Percentiles rank a stretch among this genome's conserved stretches.
phyloP scores from a whole-genome alignment of 192 early-diverging fungal genomes.

The Backusella psychrophila region DNA sequence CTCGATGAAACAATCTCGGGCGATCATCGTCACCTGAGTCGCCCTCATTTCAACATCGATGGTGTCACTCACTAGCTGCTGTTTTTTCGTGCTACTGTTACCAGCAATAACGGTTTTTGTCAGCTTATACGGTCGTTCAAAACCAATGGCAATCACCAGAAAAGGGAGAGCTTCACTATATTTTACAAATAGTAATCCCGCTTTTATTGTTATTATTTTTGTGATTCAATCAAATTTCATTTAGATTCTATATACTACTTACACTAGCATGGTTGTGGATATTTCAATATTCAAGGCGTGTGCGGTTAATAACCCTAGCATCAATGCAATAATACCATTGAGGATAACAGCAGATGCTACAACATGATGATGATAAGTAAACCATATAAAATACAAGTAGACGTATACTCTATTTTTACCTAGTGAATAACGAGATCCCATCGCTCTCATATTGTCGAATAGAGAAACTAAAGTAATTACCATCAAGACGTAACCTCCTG shows the following conservation, averaged over 20 bases:
- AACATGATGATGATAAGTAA: slow-evolving; percentile 31
- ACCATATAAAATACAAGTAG: slow-evolving; percentile 9
- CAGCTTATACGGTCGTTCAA: slow-evolving; percentile 81
- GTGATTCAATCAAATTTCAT: not conserved
- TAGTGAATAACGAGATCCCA: slow-evolving; percentile 77
- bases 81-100: slow-evolving; percentile 46
- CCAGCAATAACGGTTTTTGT: slow-evolving; percentile 63
- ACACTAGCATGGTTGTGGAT: slow-evolving; percentile 60
- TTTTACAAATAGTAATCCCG: not conserved
- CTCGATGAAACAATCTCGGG: slow-evolving; percentile 81
- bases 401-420: slow-evolving; percentile 23
- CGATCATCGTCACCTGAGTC: slow-evolving; percentile 55
- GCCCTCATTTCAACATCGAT: slow-evolving; percentile 66
- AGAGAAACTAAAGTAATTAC: slow-evolving; percentile 73
- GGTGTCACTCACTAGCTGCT: slow-evolving; percentile 49
- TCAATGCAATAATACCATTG: slow-evolving; percentile 71
- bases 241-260: not conserved
- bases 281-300: slow-evolving; percentile 64
- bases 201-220: not conserved
- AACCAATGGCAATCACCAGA: slow-evolving; percentile 86
- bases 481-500: slow-evolving; percentile 76
- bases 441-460: slow-evolving; percentile 79
- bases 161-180: slow-evolving; percentile 84
- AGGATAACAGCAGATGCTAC: slow-evolving; percentile 53
- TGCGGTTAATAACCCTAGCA: slow-evolving; percentile 63